Percentiles rank a stretch among this genome's conserved stretches.
Evolutionary conservation across 1,139 yeast genomes (phyloP).

Genomic region (Scheffersomyces parashehatae): DNA sequence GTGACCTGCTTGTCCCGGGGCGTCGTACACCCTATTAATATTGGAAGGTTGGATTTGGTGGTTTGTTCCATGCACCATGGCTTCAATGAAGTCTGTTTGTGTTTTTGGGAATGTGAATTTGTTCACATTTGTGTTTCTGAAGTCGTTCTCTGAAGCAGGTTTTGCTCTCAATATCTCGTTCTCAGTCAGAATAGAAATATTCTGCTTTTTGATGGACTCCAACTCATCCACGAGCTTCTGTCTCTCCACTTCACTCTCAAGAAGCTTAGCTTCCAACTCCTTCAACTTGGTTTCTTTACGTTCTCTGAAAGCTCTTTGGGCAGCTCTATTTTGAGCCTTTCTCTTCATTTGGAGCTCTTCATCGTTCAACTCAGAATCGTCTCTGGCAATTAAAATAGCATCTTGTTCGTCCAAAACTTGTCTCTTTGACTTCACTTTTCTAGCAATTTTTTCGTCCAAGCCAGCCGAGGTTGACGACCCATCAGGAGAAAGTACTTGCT

Average conservation of each 20-base stretch:
- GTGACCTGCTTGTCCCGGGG: constrained; percentile 34
- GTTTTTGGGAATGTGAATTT: constrained; percentile 38
- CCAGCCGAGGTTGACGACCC: background rate
- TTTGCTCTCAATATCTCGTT: constrained; percentile 47
- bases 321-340: constrained; percentile 85
- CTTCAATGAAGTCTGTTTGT: constrained; percentile 36
- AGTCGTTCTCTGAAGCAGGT: constrained; percentile 13
- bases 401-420: constrained; percentile 39
- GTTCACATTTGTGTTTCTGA: background rate
- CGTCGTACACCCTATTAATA: constrained; percentile 34
- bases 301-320: constrained; percentile 87
- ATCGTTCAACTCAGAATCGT: constrained; percentile 45
- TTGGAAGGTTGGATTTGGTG: constrained; percentile 19
- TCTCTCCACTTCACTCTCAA: constrained; percentile 61
- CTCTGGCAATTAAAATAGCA: constrained; percentile 37
- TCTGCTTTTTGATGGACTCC: constrained; percentile 54
- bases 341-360: constrained; percentile 55
- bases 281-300: constrained; percentile 75
- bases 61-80: constrained; percentile 23
- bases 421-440: constrained; percentile 20
- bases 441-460: background rate
- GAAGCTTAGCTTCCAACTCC: constrained; percentile 62
- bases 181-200: constrained; percentile 56
- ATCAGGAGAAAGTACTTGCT: background rate
- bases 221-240: constrained; percentile 52